phyloP scores from a whole-genome alignment of 1,139 yeast species.

The Komagataea norvegica region DNA sequence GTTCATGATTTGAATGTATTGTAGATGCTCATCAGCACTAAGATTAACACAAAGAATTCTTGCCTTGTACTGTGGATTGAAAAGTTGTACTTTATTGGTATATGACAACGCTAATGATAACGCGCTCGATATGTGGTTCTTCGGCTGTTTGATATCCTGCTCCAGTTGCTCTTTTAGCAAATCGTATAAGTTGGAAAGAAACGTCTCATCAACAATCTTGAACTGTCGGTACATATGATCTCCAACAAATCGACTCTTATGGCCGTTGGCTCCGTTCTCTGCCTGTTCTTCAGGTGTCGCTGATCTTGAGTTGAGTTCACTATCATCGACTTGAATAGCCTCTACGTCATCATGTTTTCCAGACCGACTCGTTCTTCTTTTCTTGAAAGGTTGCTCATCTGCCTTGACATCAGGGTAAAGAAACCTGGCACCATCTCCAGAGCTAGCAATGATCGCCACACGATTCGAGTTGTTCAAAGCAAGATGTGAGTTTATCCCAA shows the following conservation, averaged over 20 bases:
- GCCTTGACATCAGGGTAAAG: conserved; percentile 50
- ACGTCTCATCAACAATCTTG: conserved; percentile 71
- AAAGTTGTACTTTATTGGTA: conserved; percentile 60
- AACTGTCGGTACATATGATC: conserved; percentile 84
- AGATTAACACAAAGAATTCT: conserved; percentile 72
- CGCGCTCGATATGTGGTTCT: conserved; percentile 24
- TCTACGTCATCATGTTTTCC: conserved; percentile 1
- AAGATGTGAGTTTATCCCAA: conserved; percentile 79
- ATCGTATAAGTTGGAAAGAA: conserved; percentile 55
- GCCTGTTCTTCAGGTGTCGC: conserved; percentile 24
- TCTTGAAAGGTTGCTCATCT: conserved; percentile 9
- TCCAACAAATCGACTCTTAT: conserved; percentile 27
- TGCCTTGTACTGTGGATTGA: conserved; percentile 57
- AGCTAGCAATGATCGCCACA: conserved; percentile 79
- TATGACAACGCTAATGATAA: conserved; percentile 60
- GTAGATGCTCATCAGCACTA: conserved; percentile 71
- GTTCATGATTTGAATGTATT: conserved; percentile 93
- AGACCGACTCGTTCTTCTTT: too few relatives aligned
- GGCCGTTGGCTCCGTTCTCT: conserved; percentile 11
- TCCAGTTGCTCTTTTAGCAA: conserved; percentile 36
- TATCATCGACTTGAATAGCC: conserved; percentile 8
- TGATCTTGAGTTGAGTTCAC: conserved; percentile 25
- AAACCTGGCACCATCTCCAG: conserved; percentile 64
- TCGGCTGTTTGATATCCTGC: conserved; percentile 22
- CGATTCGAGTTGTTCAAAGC: conserved; percentile 80